Base-by-base conservation (phyloP, 768 basidiomycete species). In the Chiua virens region DNA sequence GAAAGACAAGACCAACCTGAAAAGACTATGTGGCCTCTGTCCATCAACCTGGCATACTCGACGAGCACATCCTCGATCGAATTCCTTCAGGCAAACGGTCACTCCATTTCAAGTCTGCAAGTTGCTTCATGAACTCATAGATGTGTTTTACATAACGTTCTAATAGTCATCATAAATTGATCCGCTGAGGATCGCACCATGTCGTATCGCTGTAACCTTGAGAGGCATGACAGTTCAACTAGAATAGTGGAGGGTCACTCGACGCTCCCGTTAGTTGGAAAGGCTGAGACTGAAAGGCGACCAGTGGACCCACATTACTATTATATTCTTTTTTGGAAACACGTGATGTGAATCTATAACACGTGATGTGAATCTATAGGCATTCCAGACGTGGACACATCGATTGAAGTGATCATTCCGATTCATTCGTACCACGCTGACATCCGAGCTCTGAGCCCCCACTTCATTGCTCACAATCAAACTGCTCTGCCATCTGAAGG, bases 1-100 rank as follows among this genome's bases (percentile, higher is more conserved):
- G 5, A 30, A 30, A 45, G 15, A 39, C 17, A 7, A 38, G 8
- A 32, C 47, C 13, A 3, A 75, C 79, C 69, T 79, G 78, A 50
- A 79, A 78, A 8, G 77, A 71, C 42, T 73, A 71, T 11, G 73
- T 68, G 10, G 79, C 75, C 20, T 79, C 78, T n/a, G 21, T 77
- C 72, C 28, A 79, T 58, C 42, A 64, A 61, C 18, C 47, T 59
- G 32, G 66, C 60, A 40, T 70, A 71, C 8, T 71, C 65, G 2
- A 37, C 57, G 5, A 79, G 63, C 3, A 75, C 68, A 30, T 59
- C 62, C 50, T 79, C 76, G 15, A 78, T 77, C 1, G 66, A 64
- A 15, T 50, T 59, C 52, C 74, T 79, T 35, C 70, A 68, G 34
- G 59, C 20, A 79, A 68, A 6, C 75, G 71, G 15, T 62, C 64